Conservation (phyloP, 768 basidiomycete genomes). For the Chiua virens region DNA sequence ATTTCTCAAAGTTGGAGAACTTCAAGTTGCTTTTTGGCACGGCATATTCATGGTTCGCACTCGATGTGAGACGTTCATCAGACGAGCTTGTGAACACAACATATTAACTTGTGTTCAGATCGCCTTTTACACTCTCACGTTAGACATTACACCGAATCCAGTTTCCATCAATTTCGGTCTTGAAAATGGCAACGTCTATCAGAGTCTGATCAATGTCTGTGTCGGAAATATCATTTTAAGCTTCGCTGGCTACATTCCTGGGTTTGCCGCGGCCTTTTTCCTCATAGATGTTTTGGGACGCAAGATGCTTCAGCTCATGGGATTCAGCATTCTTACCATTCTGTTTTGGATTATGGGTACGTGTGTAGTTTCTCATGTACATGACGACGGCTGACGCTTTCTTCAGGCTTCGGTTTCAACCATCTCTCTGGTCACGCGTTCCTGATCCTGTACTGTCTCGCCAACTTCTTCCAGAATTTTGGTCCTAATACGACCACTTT, state of each 20-base stretch:
- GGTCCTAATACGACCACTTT: constrained; percentile 58
- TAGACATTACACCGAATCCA: constrained; percentile 76
- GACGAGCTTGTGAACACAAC: neutral
- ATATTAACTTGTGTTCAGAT: constrained; percentile 46
- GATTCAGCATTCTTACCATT: constrained; percentile 63
- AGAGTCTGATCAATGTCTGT: constrained; percentile 56
- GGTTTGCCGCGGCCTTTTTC: constrained; percentile 54
- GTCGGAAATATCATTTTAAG: constrained; percentile 73
- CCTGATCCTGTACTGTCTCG: constrained; percentile 75
- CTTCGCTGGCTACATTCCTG: constrained; percentile 73
- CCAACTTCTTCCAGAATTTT: constrained; percentile 69
- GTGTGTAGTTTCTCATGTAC: constrained; percentile 10
- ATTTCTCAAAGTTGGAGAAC: constrained; percentile 75
- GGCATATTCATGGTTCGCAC: constrained; percentile 83
- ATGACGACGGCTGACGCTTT: neutral
- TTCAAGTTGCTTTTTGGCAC: constrained; percentile 73
- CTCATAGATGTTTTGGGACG: constrained; percentile 78
- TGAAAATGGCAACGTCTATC: constrained; percentile 44
- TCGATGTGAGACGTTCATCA: constrained; percentile 65
- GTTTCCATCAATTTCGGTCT: constrained; percentile 61
- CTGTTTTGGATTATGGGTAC: constrained; percentile 67
- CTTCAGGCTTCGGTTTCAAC: constrained; percentile 61
- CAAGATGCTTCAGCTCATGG: constrained; percentile 76
- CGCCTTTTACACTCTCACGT: constrained; percentile 81
- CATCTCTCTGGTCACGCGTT: constrained; percentile 34